Evolutionary conservation across 768 basidiomycete genomes (phyloP).

Genomic region (Cystobasidium ongulense): DNA sequence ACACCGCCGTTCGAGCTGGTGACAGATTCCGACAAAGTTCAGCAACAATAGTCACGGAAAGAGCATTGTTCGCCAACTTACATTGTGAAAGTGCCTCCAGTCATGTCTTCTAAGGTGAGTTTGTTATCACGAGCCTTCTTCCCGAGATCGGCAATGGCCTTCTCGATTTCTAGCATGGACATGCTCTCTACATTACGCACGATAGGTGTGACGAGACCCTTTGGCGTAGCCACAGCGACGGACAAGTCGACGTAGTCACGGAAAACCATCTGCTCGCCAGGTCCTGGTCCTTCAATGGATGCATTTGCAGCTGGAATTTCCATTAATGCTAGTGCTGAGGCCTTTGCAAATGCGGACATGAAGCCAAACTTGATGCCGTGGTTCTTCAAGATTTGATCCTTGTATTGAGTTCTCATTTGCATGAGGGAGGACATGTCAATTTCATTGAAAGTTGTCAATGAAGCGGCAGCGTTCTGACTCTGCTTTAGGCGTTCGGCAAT

Average conservation of each 20-base stretch:
- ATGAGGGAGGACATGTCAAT: slow-evolving; percentile 97
- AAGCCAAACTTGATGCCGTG: slow-evolving; percentile 94
- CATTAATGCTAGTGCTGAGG: slow-evolving; percentile 69
- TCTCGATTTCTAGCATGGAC: slow-evolving; percentile 83
- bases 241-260: slow-evolving; percentile 84
- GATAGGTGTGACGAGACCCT: slow-evolving; percentile 92
- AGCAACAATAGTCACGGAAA: not conserved
- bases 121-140: slow-evolving; percentile 93
- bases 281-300: slow-evolving; percentile 63
- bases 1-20: slow-evolving; percentile 92
- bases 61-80: slow-evolving; percentile 46
- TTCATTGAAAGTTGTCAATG: slow-evolving; percentile 97
- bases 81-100: slow-evolving; percentile 98
- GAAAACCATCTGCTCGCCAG: slow-evolving; percentile 76
- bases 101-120: slow-evolving; percentile 94
- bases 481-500: slow-evolving; percentile 97
- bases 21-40: not conserved
- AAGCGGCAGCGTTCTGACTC: slow-evolving; percentile 93
- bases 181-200: slow-evolving; percentile 80
- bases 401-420: slow-evolving; percentile 86
- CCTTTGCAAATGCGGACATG: slow-evolving; percentile 94
- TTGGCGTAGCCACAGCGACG: slow-evolving; percentile 93
- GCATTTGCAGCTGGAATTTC: slow-evolving; percentile 94
- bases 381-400: slow-evolving; percentile 78
- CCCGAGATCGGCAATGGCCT: slow-evolving; percentile 78